phyloP scores from a whole-genome alignment of 495 filamentous ascomycete species.

The Penicillium nucicola region DNA sequence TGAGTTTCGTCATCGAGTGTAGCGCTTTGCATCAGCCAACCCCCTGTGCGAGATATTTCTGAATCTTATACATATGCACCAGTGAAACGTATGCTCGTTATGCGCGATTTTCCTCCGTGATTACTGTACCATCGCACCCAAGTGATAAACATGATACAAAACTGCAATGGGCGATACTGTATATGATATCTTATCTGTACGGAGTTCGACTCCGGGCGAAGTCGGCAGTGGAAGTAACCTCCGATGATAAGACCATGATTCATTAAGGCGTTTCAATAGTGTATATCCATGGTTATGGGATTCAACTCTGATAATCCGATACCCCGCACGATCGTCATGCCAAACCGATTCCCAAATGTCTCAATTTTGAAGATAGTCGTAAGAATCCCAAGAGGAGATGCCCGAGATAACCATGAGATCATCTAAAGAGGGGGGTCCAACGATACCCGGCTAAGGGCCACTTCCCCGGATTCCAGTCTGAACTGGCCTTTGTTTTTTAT shows the following conservation, averaged over 20 bases:
- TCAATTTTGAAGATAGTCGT: background rate
- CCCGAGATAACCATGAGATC: slow-evolving; percentile 10
- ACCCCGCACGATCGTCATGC: slow-evolving; percentile 28
- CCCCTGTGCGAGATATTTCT: background rate
- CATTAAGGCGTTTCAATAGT: background rate
- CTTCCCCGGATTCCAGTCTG: slow-evolving; percentile 23
- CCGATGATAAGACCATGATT: slow-evolving; percentile 2
- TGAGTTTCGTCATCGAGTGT: background rate
- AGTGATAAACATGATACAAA: background rate
- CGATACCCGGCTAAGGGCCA: slow-evolving; percentile 4
- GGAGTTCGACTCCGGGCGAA: background rate
- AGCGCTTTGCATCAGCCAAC: background rate
- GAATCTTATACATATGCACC: background rate
- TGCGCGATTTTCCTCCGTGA: background rate
- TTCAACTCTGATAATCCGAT: background rate
- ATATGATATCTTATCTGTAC: slow-evolving; percentile 3
- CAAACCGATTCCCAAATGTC: background rate
- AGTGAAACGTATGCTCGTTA: slow-evolving; percentile 1
- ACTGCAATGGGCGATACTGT: background rate
- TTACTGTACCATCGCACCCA: no score
- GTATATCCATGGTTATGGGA: no score
- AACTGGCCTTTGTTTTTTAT: slow-evolving; percentile 3
- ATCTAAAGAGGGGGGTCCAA: slow-evolving; percentile 2
- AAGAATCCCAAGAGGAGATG: background rate
- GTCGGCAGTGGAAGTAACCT: slow-evolving; percentile 1